A percentile compares a stretch with the other conserved stretches of the same genome.
Conservation (phyloP, 2,329 filamentous ascomycete species). For the Furcasterigmium sp. region DNA sequence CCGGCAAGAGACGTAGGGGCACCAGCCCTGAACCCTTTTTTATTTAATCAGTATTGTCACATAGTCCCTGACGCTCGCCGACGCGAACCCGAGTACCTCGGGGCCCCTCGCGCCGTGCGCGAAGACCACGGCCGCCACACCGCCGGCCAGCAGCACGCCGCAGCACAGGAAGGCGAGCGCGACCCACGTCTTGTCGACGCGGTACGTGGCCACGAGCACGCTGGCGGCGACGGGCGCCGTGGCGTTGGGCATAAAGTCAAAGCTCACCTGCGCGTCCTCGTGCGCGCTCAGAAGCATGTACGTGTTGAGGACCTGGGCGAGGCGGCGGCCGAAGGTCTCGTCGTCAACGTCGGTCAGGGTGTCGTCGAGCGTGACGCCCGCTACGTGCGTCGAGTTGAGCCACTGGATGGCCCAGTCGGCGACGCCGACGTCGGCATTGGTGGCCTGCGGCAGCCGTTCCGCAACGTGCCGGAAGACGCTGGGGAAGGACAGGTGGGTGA, state of each 20-base stretch:
- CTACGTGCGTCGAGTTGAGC: not conserved
- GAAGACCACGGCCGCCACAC: not conserved
- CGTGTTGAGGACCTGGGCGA: conserved; percentile 5
- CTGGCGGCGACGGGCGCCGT: not conserved
- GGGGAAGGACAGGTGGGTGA: conserved; percentile 3
- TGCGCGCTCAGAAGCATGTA: conserved; percentile 1
- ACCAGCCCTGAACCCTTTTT: no score
- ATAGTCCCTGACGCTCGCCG: conserved; percentile 2
- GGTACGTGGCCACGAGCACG: not conserved
- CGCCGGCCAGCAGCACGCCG: conserved; percentile 1
- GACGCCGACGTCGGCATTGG: not conserved
- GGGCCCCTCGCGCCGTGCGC: conserved; percentile 1
- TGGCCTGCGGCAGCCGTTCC: not conserved
- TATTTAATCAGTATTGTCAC: no score
- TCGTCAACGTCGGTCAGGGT: not conserved
- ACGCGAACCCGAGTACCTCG: conserved; percentile 3
- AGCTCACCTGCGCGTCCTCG: no score
- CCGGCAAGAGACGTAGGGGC: no score
- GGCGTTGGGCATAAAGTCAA: conserved; percentile 1
- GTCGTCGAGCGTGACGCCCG: not conserved
- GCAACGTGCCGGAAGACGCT: conserved; percentile 1
- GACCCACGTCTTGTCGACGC: conserved; percentile 2
- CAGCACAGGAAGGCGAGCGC: conserved; percentile 4
- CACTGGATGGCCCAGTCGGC: conserved; percentile 2
- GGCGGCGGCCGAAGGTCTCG: conserved; percentile 1